Conservation (phyloP, 1,284 basidiomycete species). For the Puccinia horiana region DNA sequence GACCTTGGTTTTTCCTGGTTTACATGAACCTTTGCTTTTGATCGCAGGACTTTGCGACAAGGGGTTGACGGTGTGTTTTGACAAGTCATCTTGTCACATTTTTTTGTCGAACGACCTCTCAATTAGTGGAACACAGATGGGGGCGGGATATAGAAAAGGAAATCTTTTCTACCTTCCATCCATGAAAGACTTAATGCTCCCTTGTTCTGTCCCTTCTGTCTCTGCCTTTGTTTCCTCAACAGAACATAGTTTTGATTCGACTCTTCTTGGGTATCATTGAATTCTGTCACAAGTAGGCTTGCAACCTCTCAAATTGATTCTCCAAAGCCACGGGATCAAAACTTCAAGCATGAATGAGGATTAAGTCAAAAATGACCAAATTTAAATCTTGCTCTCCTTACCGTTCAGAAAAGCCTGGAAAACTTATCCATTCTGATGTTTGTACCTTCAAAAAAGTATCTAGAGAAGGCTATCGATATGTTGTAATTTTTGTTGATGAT, state of each 20-base stretch:
- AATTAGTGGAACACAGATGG: not conserved
- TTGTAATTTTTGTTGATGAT: not conserved
- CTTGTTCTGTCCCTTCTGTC: not conserved
- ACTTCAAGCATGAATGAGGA: not conserved
- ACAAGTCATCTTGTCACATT: not conserved
- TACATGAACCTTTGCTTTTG: constrained; percentile 14
- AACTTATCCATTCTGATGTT: constrained; percentile 1
- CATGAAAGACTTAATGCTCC: not conserved
- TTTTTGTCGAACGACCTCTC: too few species aligned
- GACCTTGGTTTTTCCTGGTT: not conserved
- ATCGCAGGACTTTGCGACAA: not conserved
- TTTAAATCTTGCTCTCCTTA: not conserved
- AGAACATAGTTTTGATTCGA: too few species aligned
- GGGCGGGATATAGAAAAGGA: not conserved
- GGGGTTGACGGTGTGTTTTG: not conserved
- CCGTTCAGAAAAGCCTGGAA: not conserved
- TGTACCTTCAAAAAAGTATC: not conserved
- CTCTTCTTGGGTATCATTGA: not conserved
- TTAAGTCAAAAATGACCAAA: not conserved
- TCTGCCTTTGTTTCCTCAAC: not conserved
- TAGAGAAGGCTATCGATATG: not conserved
- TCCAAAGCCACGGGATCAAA: not conserved
- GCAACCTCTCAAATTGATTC: not conserved
- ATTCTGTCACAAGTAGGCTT: not conserved
- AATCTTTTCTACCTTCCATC: not conserved